Conservation (phyloP, 257 asterid species). For the Salvia hispanica region DNA sequence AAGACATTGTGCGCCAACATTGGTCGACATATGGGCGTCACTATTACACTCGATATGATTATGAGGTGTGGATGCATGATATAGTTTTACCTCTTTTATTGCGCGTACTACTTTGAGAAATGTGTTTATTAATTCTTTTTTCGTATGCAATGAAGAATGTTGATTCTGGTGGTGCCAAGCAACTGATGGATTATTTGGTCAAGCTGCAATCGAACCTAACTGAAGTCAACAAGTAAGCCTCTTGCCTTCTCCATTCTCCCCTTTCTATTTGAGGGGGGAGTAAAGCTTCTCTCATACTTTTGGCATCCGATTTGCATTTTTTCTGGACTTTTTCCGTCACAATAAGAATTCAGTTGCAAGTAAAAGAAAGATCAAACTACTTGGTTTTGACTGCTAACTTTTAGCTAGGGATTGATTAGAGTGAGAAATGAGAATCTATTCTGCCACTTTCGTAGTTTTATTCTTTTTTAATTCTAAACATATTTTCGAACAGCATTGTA, state of each 20-base stretch:
- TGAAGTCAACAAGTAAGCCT: constrained; percentile 78
- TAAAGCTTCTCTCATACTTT: too few relatives aligned
- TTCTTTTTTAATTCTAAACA: not conserved
- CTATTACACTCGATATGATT: constrained; percentile 95
- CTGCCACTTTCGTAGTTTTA: not conserved
- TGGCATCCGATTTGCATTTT: not conserved
- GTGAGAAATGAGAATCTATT: not conserved
- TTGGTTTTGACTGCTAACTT: constrained; percentile 11
- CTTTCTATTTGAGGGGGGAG: too few relatives aligned
- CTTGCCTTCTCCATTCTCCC: not conserved
- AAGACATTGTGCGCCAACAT: constrained; percentile 94
- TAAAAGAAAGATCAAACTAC: constrained; percentile 6
- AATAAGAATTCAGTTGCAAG: not conserved
- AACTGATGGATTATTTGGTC: constrained; percentile 86
- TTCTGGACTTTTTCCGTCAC: not conserved
- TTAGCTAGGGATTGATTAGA: not conserved
- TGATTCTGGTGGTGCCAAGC: constrained; percentile 84
- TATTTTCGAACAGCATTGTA: constrained; percentile 53
- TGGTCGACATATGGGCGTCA: constrained; percentile 97
- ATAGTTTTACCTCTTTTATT: constrained; percentile 10
- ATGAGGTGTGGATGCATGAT: constrained; percentile 58
- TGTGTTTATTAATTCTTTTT: constrained; percentile 6
- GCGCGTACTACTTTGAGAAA: constrained; percentile 1
- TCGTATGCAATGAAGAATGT: constrained; percentile 64
- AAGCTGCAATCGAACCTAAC: constrained; percentile 77